These are phyloP conservation scores for Vitis hybrid DNA, from an alignment of 177 flowering plant species.

Conservation along the genomic window DNA sequence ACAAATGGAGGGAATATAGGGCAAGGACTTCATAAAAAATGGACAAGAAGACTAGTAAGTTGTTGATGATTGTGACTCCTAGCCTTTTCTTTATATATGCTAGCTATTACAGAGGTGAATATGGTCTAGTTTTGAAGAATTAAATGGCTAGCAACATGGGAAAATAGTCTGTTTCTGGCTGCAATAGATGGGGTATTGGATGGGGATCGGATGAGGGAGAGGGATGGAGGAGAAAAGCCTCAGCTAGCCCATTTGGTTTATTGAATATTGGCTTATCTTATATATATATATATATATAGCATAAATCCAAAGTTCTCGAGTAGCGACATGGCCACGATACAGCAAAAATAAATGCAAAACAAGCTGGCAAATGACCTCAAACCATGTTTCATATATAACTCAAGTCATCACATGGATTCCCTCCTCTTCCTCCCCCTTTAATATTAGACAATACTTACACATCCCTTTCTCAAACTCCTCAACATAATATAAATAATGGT, in stretches of 20 bases:
- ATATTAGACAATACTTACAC: conserved; percentile 12
- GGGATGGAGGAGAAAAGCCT: not conserved
- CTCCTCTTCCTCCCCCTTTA: conserved; percentile 3
- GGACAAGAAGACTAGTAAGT: not conserved
- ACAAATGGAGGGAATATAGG: conserved; percentile 18
- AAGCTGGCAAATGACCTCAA: conserved; percentile 21
- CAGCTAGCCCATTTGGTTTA: not conserved
- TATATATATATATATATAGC: not conserved
- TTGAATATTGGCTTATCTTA: not conserved
- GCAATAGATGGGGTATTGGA: not conserved
- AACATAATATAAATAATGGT: not conserved
- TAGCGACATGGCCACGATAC: conserved; percentile 18
- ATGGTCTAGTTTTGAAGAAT: not conserved
- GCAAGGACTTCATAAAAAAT: not conserved
- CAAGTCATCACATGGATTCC: conserved; percentile 24
- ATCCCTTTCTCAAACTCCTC: conserved; percentile 14
- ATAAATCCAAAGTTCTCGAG: conserved; percentile 11
- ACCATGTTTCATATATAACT: conserved; percentile 7
- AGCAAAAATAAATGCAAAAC: conserved; percentile 8
- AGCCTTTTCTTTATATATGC: not conserved
- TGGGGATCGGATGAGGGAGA: not conserved
- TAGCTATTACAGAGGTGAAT: not conserved
- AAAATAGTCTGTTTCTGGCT: not conserved
- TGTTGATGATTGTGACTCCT: conserved; percentile 2
- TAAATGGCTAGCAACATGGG: not conserved